phyloP scores from a whole-genome alignment of 2,329 filamentous ascomycete species.

The Hypoxylon sp. region DNA sequence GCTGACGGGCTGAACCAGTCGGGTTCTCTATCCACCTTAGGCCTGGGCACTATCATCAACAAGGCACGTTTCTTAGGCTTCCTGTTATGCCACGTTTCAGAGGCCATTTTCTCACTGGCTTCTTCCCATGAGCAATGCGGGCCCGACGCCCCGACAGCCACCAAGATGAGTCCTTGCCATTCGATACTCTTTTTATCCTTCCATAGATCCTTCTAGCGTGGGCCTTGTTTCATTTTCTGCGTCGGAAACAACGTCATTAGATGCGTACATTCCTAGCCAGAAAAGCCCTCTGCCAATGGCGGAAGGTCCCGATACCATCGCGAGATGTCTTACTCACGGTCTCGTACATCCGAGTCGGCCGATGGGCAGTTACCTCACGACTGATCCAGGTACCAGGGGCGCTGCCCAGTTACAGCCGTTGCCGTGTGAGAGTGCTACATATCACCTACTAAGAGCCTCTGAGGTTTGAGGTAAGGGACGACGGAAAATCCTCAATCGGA shows the following conservation, averaged over 20 bases:
- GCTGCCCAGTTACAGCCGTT: constrained; percentile 37
- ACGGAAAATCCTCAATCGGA: constrained; percentile 34
- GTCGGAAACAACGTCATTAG: constrained; percentile 27
- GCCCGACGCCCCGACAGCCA: constrained; percentile 23
- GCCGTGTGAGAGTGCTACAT: constrained; percentile 35
- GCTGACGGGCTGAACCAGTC: constrained; percentile 29
- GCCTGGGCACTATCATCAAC: constrained; percentile 36
- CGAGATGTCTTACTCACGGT: constrained; percentile 32
- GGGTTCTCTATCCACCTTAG: constrained; percentile 23
- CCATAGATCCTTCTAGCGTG: constrained; percentile 36
- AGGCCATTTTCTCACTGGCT: constrained; percentile 35
- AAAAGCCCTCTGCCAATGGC: constrained; percentile 43
- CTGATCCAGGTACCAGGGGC: constrained; percentile 43
- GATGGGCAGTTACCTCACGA: constrained; percentile 39
- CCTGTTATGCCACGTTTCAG: constrained; percentile 48
- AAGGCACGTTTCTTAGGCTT: constrained; percentile 43
- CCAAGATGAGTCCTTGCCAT: constrained; percentile 33
- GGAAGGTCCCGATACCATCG: constrained; percentile 44
- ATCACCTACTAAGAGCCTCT: not conserved
- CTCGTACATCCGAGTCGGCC: constrained; percentile 41
- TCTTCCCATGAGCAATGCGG: constrained; percentile 34
- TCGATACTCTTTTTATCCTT: constrained; percentile 36
- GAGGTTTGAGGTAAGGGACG: constrained; percentile 29
- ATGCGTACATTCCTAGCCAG: not conserved
- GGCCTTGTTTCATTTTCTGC: constrained; percentile 38